Conservation (phyloP, 129 eudicot genomes). For the Saussurea involucrata region DNA sequence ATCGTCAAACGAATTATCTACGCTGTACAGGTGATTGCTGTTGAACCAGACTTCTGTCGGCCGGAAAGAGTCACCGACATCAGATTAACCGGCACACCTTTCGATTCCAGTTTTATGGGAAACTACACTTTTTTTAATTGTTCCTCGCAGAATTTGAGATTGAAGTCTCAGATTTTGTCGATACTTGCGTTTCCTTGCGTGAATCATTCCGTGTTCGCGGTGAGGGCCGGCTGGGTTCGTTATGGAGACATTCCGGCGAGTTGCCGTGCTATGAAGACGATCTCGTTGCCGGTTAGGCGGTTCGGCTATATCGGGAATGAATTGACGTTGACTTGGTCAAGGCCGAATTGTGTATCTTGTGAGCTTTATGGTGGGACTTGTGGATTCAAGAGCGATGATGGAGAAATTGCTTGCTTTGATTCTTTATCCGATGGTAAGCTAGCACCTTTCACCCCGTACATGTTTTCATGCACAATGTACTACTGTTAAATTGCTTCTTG, state of each 20-base stretch:
- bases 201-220: conserved; percentile 43
- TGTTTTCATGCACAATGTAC: conserved; percentile 21
- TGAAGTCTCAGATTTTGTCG: conserved; percentile 15
- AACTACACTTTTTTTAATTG: conserved; percentile 53
- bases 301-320: conserved; percentile 19
- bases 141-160: conserved; percentile 15
- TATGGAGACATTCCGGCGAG: conserved; percentile 28
- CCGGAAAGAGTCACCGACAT: conserved; percentile 11
- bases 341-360: conserved; percentile 53
- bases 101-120: not conserved
- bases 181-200: conserved; percentile 32
- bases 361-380: conserved; percentile 50
- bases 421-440: conserved; percentile 25
- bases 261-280: conserved; percentile 32
- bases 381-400: conserved; percentile 39
- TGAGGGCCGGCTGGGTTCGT: conserved; percentile 12
- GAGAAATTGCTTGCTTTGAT: conserved; percentile 30
- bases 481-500: not conserved
- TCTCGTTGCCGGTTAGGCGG: conserved; percentile 32
- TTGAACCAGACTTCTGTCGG: conserved; percentile 27
- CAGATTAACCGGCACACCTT: conserved; percentile 26
- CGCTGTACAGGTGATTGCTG: conserved; percentile 17
- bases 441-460: not conserved
- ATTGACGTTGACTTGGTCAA: conserved; percentile 48
- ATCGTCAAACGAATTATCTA: conserved; percentile 47